Base-by-base conservation (phyloP, 164 flowering plant genomes). In the Sextonia rubra region DNA sequence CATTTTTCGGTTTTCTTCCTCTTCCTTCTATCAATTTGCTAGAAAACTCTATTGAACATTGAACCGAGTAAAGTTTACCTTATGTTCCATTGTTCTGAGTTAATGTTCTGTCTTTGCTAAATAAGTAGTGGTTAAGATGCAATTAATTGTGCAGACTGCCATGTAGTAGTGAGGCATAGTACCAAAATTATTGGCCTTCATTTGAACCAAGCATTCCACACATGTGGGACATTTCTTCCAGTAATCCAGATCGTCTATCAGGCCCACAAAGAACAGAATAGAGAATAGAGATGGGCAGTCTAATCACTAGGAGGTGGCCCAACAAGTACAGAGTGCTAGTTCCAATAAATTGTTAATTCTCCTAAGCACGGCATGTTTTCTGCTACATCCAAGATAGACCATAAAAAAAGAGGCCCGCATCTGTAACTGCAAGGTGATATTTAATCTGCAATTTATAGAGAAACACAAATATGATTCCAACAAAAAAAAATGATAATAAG, bases 1-100 rank as follows among this genome's bases (percentile, higher is more conserved):
- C 14, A 11, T 3, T 0, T 17, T 52, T 52, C n/a, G n/a, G n/a
- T n/a, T n/a, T n/a, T n/a, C n/a, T 52, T 14, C 8, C 56, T 25
- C 20, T 26, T 68, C 48, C 17, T 14, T n/a, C 5, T 17, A 7
- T 68, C 15, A 29, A 29, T 29, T 30, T 68, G 32, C 30, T 30
- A 29, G 15, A 22, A 14, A 23, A 4, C 11, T 23, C 24, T 12
- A 56, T 68, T 29, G 47, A 48, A 14, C 24, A 47, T 24, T 44
- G 37, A 37, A 47, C 69, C 4, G 70, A 68, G 48, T 68, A 68
- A 68, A 68, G 22, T 25, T 66, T 37, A 22, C 4, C 24, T 12
- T 52, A 3, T 52, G 58, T 52, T 52, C n/a, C 58, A 52, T 37
- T 37, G 44, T 8, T 7, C 44, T 37, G 44, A 8, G 44, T 37